A percentile compares a stretch with the other conserved stretches of the same genome.
phyloP scores from a whole-genome alignment of 805 yeast species.

The Candida mattraensis region DNA sequence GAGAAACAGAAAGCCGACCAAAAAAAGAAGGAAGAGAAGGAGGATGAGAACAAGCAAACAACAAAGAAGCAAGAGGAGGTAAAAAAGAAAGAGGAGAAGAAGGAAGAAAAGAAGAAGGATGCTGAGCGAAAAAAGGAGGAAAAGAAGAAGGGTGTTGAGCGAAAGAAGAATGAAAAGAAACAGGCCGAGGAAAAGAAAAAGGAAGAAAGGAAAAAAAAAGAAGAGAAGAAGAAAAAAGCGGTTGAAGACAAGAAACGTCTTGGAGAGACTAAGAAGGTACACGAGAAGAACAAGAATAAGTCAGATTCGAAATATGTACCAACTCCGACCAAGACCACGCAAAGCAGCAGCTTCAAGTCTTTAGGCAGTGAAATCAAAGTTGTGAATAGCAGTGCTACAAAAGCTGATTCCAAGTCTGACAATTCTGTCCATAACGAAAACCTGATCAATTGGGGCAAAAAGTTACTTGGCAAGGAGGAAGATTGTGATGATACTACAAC shows the following conservation, averaged over 20 bases:
- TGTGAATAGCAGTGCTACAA: too few relatives aligned
- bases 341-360: too few relatives aligned
- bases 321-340: background rate
- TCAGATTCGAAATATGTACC: background rate
- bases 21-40: conserved; percentile 4
- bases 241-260: too few relatives aligned
- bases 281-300: too few relatives aligned
- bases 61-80: conserved; percentile 1
- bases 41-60: conserved; percentile 1
- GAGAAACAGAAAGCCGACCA: conserved; percentile 1
- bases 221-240: background rate
- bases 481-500: conserved; percentile 14
- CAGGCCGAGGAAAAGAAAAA: background rate
- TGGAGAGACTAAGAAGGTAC: too few relatives aligned
- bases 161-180: background rate
- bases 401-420: too few relatives aligned
- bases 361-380: too few relatives aligned
- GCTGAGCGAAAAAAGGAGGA: background rate
- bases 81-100: background rate
- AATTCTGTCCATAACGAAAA: too few relatives aligned
- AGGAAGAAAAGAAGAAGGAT: background rate
- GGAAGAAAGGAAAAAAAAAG: conserved; percentile 1
- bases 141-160: background rate
- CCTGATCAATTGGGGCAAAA: conserved; percentile 1
- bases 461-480: conserved; percentile 7